Evolutionary conservation across 2,329 filamentous ascomycete species (phyloP), one percentile per base, ranked within the genome.

Genomic region (Curvularia verruculosa): DNA sequence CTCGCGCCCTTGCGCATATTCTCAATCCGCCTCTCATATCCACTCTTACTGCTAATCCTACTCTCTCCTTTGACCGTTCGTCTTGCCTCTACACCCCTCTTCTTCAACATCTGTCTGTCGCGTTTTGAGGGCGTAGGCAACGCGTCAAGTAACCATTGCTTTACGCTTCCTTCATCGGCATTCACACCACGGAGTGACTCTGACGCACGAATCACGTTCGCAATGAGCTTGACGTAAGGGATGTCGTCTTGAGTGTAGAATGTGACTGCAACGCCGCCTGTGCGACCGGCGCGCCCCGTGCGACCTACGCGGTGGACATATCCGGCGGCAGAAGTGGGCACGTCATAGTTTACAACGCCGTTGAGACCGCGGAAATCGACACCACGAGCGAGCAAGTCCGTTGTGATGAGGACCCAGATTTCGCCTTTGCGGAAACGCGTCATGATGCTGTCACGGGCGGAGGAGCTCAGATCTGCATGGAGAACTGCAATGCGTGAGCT

Each of bases 191-290:
- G 79, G 68, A 92, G 84, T 75, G 87, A 90, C 77, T 97, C 91
- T 64, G 89, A 92, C 21, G 87, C 85, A 0, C 90, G 86, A 62
- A 99, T 96, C 31, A 98, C 91, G 70, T 97, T 97, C 31, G 93
- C 95, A 26, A 99, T 90, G 61, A 87, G 91, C 80, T 94, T 96
- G 55, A 99, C 86, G 63, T 88, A 92, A 0, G 91, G 89, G 3
- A 98, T 89, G 71, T 99, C 95, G 59, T 97, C 95, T 75, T 95
- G 92, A 0, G 94, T 98, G 77, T 96, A 99, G 57, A 96, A 89
- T 0, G 95, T 99, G 1, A 99, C 89, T 0, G 92, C 93, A 3
- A 96, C 85, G 46, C 95, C 95, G 19, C 93, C 93, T 69, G 90
- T 87, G 23, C 93, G 85, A 0, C 95, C 95, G 0, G 93, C 95